Evolutionary conservation across 805 yeast genomes (phyloP).

Genomic region (Metschnikowia henanensis): DNA sequence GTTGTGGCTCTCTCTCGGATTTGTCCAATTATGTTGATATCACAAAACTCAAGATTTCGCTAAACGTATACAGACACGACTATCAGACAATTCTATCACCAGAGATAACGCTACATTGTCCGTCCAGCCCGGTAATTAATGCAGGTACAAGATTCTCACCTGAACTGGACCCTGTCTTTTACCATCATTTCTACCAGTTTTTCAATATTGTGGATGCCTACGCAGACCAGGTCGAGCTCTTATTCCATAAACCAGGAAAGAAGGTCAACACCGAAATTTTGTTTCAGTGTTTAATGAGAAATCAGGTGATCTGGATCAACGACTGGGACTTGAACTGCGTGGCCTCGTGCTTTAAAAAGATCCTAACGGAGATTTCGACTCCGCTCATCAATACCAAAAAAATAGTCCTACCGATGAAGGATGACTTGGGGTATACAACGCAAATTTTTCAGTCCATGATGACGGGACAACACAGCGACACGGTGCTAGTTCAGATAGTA

Average conservation of each 20-base stretch:
- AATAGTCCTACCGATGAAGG: slow-evolving; percentile 55
- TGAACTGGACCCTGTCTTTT: slow-evolving; percentile 22
- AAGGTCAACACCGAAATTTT: slow-evolving; percentile 45
- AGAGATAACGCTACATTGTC: slow-evolving; percentile 13
- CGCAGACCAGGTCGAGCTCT: slow-evolving; percentile 42
- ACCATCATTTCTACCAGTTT: slow-evolving; percentile 50
- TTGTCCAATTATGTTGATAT: slow-evolving; percentile 67
- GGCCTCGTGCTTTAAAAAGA: slow-evolving; percentile 45
- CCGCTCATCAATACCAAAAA: slow-evolving; percentile 53
- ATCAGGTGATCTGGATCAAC: slow-evolving; percentile 51
- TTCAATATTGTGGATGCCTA: slow-evolving; percentile 48
- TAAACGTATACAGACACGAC: slow-evolving; percentile 72
- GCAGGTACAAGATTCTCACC: slow-evolving; percentile 21
- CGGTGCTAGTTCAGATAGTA: slow-evolving; percentile 47
- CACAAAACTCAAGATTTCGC: slow-evolving; percentile 70
- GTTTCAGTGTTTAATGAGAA: slow-evolving; percentile 50
- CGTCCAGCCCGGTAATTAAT: slow-evolving; percentile 21
- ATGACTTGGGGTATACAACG: slow-evolving; percentile 45
- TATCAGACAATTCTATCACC: slow-evolving; percentile 32
- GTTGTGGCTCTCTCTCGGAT: slow-evolving; percentile 40
- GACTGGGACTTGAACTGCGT: slow-evolving; percentile 58
- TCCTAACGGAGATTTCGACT: slow-evolving; percentile 50
- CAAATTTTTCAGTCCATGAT: slow-evolving; percentile 36
- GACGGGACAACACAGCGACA: slow-evolving; percentile 19
- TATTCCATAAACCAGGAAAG: slow-evolving; percentile 60